Conservation (phyloP, 2,329 filamentous ascomycete genomes). For the Aspergillus ibericus region DNA sequence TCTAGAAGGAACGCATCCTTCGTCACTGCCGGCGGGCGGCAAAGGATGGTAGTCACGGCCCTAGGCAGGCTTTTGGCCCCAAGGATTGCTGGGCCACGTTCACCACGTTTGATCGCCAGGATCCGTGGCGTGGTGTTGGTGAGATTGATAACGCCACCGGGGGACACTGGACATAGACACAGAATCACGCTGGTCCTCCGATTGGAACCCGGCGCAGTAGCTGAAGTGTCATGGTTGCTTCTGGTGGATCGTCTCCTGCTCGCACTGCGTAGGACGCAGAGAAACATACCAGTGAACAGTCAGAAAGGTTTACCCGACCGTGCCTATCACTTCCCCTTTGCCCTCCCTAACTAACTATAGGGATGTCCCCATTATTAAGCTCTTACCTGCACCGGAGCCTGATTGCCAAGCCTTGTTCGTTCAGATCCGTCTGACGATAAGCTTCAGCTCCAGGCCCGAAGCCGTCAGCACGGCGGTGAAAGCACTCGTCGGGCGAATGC, state of each 20-base stretch:
- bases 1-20: not conserved
- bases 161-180: not conserved
- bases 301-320: not conserved
- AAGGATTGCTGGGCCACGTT: not conserved
- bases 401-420: not conserved
- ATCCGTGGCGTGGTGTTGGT: slow-evolving; percentile 2
- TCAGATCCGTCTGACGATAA: not conserved
- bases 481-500: not conserved
- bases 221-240: not conserved
- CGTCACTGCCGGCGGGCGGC: not conserved
- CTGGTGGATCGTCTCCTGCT: not conserved
- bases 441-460: not conserved
- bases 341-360: not conserved
- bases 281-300: not conserved
- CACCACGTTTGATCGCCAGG: slow-evolving; percentile 9
- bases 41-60: too few species aligned
- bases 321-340: not conserved
- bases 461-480: not conserved
- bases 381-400: not conserved
- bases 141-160: slow-evolving; percentile 2
- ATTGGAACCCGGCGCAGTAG: not conserved
- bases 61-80: too few species aligned
- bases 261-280: not conserved
- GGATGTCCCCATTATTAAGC: not conserved
- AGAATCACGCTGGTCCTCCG: not conserved